Percentiles rank a stretch among this genome's conserved stretches.
These are phyloP conservation scores for Naganishia vishniacii DNA, from an alignment of 768 basidiomycete genomes.

Conservation along the genomic window DNA sequence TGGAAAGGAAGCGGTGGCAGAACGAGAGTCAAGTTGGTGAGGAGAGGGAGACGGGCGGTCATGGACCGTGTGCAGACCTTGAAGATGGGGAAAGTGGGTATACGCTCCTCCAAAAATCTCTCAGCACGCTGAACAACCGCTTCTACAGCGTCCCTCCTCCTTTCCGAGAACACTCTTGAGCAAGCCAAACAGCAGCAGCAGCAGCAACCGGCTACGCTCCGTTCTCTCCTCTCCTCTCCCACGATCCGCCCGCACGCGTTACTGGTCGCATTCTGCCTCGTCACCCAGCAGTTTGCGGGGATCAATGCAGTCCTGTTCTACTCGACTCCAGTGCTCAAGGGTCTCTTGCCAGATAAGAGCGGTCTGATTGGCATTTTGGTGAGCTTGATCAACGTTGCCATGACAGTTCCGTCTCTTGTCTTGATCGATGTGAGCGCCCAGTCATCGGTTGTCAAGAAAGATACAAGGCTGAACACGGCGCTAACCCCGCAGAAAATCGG, in stretches of 20 bases:
- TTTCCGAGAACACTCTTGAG: too few species aligned
- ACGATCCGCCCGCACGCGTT: constrained; percentile 40
- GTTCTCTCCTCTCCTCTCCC: constrained; percentile 42
- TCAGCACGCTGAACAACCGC: neutral
- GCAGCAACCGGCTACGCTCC: constrained; percentile 24
- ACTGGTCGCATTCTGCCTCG: constrained; percentile 37
- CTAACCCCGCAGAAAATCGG: constrained; percentile 60
- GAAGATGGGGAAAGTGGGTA: constrained; percentile 23
- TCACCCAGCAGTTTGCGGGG: constrained; percentile 40
- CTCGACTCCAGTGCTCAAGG: constrained; percentile 50
- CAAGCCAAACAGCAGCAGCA: neutral
- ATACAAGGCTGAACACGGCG: neutral
- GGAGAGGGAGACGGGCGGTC: constrained; percentile 10
- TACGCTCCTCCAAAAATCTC: neutral
- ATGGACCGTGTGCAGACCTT: neutral
- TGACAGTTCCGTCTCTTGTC: constrained; percentile 74
- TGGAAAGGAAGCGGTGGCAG: neutral
- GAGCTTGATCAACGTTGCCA: constrained; percentile 69
- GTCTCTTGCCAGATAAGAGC: constrained; percentile 67
- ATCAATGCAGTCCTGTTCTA: constrained; percentile 49
- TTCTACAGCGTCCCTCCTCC: neutral
- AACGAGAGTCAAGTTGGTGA: constrained; percentile 22
- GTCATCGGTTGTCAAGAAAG: neutral
- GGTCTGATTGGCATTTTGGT: constrained; percentile 79
- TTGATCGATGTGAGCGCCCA: constrained; percentile 67